Conservation (phyloP, 805 yeast species). For the Torulaspora microellipsoides region DNA sequence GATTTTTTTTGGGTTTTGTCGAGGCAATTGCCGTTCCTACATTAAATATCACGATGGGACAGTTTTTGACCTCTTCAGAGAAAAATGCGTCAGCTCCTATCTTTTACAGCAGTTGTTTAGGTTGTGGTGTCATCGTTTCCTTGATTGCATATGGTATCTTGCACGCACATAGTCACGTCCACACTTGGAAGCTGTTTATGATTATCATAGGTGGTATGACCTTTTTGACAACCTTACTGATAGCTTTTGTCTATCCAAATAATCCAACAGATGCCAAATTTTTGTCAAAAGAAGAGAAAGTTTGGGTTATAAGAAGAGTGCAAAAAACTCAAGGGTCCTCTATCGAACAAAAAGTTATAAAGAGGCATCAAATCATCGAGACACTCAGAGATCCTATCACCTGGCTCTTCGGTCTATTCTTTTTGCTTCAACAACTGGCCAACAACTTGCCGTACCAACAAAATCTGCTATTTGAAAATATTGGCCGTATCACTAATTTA, state of each 20-base stretch:
- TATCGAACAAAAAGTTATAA: slow-evolving; percentile 45
- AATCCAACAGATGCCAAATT: slow-evolving; percentile 52
- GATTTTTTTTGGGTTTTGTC: slow-evolving; percentile 50
- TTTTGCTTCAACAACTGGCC: slow-evolving; percentile 45
- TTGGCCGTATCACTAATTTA: slow-evolving; percentile 43
- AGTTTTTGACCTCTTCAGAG: slow-evolving; percentile 45
- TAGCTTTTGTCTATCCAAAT: slow-evolving; percentile 46
- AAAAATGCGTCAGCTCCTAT: slow-evolving; percentile 51
- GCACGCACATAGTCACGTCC: slow-evolving; percentile 21
- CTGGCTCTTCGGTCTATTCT: slow-evolving; percentile 41
- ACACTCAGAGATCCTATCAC: slow-evolving; percentile 46
- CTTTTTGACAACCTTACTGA: slow-evolving; percentile 35
- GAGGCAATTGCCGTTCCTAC: slow-evolving; percentile 44
- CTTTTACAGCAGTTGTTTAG: slow-evolving; percentile 49
- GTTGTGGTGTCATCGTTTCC: slow-evolving; percentile 49
- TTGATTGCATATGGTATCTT: slow-evolving; percentile 43
- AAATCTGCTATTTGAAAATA: slow-evolving; percentile 42
- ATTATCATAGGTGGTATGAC: slow-evolving; percentile 56
- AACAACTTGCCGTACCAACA: slow-evolving; percentile 53
- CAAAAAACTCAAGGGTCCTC: slow-evolving; percentile 39
- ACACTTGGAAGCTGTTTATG: slow-evolving; percentile 51
- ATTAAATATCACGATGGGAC: slow-evolving; percentile 45
- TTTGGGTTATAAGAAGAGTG: slow-evolving; percentile 45
- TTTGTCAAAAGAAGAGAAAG: slow-evolving; percentile 45
- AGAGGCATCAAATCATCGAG: slow-evolving; percentile 47